Base-by-base conservation (phyloP, 345 rosid genomes). In the Punica granatum region DNA sequence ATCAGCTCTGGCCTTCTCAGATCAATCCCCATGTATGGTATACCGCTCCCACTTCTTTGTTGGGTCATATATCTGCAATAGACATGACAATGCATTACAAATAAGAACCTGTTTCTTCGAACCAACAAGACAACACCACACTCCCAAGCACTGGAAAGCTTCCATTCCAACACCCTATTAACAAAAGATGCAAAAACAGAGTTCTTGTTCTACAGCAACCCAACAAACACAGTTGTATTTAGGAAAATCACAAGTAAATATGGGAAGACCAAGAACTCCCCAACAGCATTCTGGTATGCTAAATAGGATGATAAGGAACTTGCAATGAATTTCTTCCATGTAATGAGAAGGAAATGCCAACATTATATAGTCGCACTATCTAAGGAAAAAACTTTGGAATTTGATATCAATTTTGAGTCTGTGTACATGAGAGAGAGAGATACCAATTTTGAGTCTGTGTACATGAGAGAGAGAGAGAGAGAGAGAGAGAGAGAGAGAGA, bases 11-110 rank as follows among this genome's bases (percentile, higher is more conserved):
- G 14, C 26, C 72, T 39, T 23, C 0, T 64, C 4, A 19, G 53
- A 71, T 90, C 73, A 92, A 71, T 92, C 97, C 2, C 98, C 98
- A 15, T 92, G 98, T 72, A 92, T 88, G 60, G 98, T 92, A 80
- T 90, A 92, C 3, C 97, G 93, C 79, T 90, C 96, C 97, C 97
- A 92, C 77, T 87, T 92, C 85, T 71, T 87, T 1, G 96, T 72
- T 30, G 97, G 93, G 62, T 92, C 98, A 68, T 92, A 92, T 70
- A 90, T 92, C 97, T 92, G 78, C 67, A 18, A 53, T 54, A 25
- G 18, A 30, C 33, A 26, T 1, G 18, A 6, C 61, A 30, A 56
- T 19, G 61, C 61, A 56, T 26, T 15, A 10, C 5, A 4, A 28
- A n/a, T 28, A 13, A 18, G 25, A 48, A 9, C 3, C 53, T 18